phyloP scores from a whole-genome alignment of 495 filamentous ascomycete genomes.

The Baudoinia panamericana region DNA sequence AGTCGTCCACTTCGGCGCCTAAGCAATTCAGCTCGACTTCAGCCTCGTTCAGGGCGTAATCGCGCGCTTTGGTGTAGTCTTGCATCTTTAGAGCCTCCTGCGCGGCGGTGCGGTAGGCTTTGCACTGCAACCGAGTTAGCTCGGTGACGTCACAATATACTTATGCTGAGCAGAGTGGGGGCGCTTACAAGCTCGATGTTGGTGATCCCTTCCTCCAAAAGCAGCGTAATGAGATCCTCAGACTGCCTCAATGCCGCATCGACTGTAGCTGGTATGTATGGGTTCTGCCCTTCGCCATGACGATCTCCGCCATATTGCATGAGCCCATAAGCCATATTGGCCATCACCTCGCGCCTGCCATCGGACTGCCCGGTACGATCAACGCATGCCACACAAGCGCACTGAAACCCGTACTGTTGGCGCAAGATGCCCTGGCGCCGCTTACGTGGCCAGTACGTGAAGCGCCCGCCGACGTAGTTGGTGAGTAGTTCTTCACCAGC shows the following conservation, averaged over 20 bases:
- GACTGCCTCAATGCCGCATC: constrained; percentile 3
- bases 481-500: constrained; percentile 19
- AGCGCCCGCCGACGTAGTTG: constrained; percentile 14
- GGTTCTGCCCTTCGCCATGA: background rate
- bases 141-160: too few relatives aligned
- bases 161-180: too few relatives aligned
- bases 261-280: constrained; percentile 2
- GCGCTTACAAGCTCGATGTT: constrained; percentile 9
- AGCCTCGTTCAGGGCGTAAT: constrained; percentile 5
- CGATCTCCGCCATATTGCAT: constrained; percentile 2
- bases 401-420: constrained; percentile 11
- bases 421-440: constrained; percentile 5
- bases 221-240: constrained; percentile 6
- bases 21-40: constrained; percentile 9
- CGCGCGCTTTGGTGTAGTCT: constrained; percentile 3
- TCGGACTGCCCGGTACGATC: constrained; percentile 6
- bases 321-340: constrained; percentile 2
- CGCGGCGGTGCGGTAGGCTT: constrained; percentile 13
- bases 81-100: background rate
- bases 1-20: constrained; percentile 1
- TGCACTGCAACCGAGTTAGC: too few relatives aligned
- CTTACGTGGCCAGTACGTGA: background rate
- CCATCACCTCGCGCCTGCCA: constrained; percentile 2
- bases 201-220: constrained; percentile 6
- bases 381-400: constrained; percentile 13